phyloP scores from a whole-genome alignment of 2,329 filamentous ascomycete genomes.

The Arthroderma sp. region DNA sequence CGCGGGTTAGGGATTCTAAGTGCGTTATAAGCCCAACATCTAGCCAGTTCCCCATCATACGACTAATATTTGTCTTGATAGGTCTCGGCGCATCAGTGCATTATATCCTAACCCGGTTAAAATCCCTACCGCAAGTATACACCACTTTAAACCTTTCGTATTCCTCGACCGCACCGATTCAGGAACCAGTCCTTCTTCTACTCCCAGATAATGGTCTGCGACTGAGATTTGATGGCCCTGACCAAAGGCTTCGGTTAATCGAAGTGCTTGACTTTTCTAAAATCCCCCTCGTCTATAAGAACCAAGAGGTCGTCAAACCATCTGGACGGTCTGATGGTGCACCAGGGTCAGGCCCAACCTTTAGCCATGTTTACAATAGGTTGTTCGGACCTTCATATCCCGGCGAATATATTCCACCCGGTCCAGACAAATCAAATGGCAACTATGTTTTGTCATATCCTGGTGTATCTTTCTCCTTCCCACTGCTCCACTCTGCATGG shows the following conservation, averaged over 20 bases:
- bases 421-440: slow-evolving; percentile 44
- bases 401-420: slow-evolving; percentile 72
- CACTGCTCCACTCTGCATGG: slow-evolving; percentile 60
- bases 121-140: slow-evolving; percentile 71
- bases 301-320: slow-evolving; percentile 60
- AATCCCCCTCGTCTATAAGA: slow-evolving; percentile 69
- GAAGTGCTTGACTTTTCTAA: slow-evolving; percentile 86
- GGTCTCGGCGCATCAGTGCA: slow-evolving; percentile 84
- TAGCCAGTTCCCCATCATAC: not conserved
- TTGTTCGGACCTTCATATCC: slow-evolving; percentile 89
- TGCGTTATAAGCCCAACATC: slow-evolving; percentile 15
- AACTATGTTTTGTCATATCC: slow-evolving; percentile 89
- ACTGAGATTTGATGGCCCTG: slow-evolving; percentile 81
- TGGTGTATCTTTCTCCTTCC: slow-evolving; percentile 85
- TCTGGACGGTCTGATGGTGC: slow-evolving; percentile 22
- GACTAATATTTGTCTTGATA: slow-evolving; percentile 24
- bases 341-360: slow-evolving; percentile 49
- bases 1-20: slow-evolving; percentile 52
- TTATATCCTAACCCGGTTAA: slow-evolving; percentile 74
- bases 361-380: slow-evolving; percentile 81
- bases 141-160: slow-evolving; percentile 73
- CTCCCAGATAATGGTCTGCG: slow-evolving; percentile 79
- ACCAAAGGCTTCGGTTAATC: slow-evolving; percentile 80
- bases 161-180: slow-evolving; percentile 60
- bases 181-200: slow-evolving; percentile 58